Evolutionary conservation across 164 flowering plant species (phyloP).

Genomic region (Pachysandra terminalis): DNA sequence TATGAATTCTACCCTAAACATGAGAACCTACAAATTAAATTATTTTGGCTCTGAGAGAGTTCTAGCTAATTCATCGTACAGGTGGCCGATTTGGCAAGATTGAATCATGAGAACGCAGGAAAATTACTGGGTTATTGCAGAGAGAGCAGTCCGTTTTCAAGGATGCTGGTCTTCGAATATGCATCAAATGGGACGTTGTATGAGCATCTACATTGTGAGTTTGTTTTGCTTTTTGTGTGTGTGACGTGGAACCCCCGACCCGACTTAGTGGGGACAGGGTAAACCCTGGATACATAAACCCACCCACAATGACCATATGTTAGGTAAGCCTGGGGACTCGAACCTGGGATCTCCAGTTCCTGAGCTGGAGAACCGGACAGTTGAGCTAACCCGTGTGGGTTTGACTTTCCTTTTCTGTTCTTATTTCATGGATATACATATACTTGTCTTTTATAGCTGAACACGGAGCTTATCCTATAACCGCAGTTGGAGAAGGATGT

Average conservation of each 20-base stretch:
- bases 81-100: slow-evolving; percentile 92
- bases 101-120: slow-evolving; percentile 72
- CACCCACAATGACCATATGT: no score
- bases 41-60: not conserved
- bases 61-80: slow-evolving; percentile 25
- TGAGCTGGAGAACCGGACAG: no score
- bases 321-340: no score
- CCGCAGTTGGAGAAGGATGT: slow-evolving; percentile 80
- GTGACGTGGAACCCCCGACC: no score
- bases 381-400: no score
- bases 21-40: not conserved
- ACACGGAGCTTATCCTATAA: slow-evolving; percentile 2
- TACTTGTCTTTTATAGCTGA: slow-evolving; percentile 6
- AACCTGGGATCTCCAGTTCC: no score
- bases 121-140: slow-evolving; percentile 83
- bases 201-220: slow-evolving; percentile 94
- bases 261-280: no score
- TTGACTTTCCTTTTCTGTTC: not conserved
- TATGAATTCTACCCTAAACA: slow-evolving; percentile 1
- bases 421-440: not conserved
- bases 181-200: slow-evolving; percentile 92
- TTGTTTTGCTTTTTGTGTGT: not conserved
- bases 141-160: slow-evolving; percentile 76
- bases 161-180: slow-evolving; percentile 95
- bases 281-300: no score